A percentile compares a stretch with the other conserved stretches of the same genome.
Evolutionary conservation across 1,284 basidiomycete genomes (phyloP).

Genomic region (Trametes polyzona): DNA sequence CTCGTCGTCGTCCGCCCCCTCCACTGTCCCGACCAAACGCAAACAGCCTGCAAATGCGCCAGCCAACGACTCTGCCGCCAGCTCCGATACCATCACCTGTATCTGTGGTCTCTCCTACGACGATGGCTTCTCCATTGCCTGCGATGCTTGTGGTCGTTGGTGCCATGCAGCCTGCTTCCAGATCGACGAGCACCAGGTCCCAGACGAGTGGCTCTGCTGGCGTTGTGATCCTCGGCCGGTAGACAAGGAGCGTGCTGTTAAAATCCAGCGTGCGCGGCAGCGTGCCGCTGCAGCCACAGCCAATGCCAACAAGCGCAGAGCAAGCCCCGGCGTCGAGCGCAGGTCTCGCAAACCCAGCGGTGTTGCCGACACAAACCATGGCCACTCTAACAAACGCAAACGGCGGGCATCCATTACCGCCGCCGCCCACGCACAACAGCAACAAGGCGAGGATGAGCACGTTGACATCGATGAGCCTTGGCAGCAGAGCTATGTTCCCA

Average conservation of each 20-base stretch:
- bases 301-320: slow-evolving; percentile 30
- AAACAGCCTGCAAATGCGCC: slow-evolving; percentile 32
- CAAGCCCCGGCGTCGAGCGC: slow-evolving; percentile 51
- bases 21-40: slow-evolving; percentile 48
- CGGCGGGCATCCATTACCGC: slow-evolving; percentile 44
- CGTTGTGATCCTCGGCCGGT: slow-evolving; percentile 53
- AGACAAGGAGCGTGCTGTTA: slow-evolving; percentile 51
- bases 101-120: slow-evolving; percentile 79
- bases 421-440: slow-evolving; percentile 20
- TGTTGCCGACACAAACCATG: slow-evolving; percentile 40
- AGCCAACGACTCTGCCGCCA: slow-evolving; percentile 16
- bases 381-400: slow-evolving; percentile 41
- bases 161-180: slow-evolving; percentile 90
- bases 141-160: slow-evolving; percentile 89
- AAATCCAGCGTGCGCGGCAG: slow-evolving; percentile 46
- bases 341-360: slow-evolving; percentile 47
- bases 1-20: slow-evolving; percentile 35
- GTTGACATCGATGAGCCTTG: slow-evolving; percentile 54
- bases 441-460: slow-evolving; percentile 47
- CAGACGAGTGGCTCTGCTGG: slow-evolving; percentile 77
- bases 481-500: slow-evolving; percentile 43
- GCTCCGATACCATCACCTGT: slow-evolving; percentile 59
- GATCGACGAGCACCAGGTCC: slow-evolving; percentile 69
- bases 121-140: slow-evolving; percentile 92
- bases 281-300: slow-evolving; percentile 28